These are phyloP conservation scores for Parafenestella ontariensis DNA, from an alignment of 2,329 filamentous ascomycete species.

Conservation along the genomic window DNA sequence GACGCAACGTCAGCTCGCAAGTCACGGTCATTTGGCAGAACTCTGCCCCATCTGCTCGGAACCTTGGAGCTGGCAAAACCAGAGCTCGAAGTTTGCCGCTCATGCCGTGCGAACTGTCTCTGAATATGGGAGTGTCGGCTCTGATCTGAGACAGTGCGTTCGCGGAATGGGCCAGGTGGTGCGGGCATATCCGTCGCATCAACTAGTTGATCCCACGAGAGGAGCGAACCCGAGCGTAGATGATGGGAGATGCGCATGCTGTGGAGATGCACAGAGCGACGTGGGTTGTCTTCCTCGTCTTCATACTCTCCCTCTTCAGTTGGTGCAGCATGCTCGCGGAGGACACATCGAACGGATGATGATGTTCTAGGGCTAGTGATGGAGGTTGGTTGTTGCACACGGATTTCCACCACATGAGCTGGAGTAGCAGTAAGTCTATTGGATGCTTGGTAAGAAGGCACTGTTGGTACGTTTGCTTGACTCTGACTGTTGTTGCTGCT, in stretches of 20 bases:
- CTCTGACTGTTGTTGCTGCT: not conserved
- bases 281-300: slow-evolving; percentile 26
- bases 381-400: slow-evolving; percentile 28
- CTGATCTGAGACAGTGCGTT: slow-evolving; percentile 28
- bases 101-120: slow-evolving; percentile 22
- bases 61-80: slow-evolving; percentile 47
- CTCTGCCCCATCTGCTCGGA: slow-evolving; percentile 48
- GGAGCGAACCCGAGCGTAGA: slow-evolving; percentile 51
- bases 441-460: not conserved
- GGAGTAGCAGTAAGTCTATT: not conserved
- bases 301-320: slow-evolving; percentile 5
- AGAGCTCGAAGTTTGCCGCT: slow-evolving; percentile 44
- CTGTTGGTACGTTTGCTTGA: not conserved
- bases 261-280: slow-evolving; percentile 50
- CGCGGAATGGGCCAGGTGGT: slow-evolving; percentile 16
- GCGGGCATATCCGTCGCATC: slow-evolving; percentile 27
- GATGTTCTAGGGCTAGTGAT: slow-evolving; percentile 22
- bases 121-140: slow-evolving; percentile 22
- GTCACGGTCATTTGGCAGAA: slow-evolving; percentile 26
- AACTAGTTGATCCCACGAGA: slow-evolving; percentile 45
- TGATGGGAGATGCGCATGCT: slow-evolving; percentile 56
- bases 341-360: slow-evolving; percentile 12
- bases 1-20: slow-evolving; percentile 36
- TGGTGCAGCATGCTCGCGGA: slow-evolving; percentile 13
- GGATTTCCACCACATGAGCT: slow-evolving; percentile 20